phyloP scores from a whole-genome alignment of 371 early-diverging fungal species.

The Fennellomyces sp. region DNA sequence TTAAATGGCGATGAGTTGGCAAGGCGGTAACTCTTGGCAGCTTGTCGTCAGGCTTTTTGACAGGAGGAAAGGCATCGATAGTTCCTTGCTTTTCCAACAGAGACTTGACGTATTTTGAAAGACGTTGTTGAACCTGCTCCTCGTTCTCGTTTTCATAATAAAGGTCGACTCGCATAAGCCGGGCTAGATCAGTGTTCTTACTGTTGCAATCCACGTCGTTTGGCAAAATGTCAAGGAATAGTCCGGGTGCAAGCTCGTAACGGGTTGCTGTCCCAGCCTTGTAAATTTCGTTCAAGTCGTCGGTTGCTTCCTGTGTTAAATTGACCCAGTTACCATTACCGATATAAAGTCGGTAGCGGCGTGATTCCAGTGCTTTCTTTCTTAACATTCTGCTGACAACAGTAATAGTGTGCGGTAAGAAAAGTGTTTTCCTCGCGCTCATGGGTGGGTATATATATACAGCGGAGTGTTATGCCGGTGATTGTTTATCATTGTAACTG shows the following conservation, averaged over 20 bases:
- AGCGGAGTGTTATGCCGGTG: neutral
- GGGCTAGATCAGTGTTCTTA: slow-evolving; percentile 42
- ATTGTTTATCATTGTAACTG: slow-evolving; percentile 1
- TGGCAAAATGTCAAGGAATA: slow-evolving; percentile 43
- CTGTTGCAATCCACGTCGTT: slow-evolving; percentile 51
- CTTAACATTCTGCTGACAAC: neutral
- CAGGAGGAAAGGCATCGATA: slow-evolving; percentile 48
- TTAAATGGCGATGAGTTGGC: slow-evolving; percentile 42
- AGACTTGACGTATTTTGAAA: slow-evolving; percentile 33
- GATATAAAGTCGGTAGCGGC: slow-evolving; percentile 35
- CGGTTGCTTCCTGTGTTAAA: slow-evolving; percentile 30
- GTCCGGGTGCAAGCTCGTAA: slow-evolving; percentile 31
- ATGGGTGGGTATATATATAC: neutral
- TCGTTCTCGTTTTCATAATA: slow-evolving; percentile 17
- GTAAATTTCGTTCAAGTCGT: slow-evolving; percentile 35
- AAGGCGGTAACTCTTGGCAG: slow-evolving; percentile 33
- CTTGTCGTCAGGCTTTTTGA: slow-evolving; percentile 5
- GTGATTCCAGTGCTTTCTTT: neutral
- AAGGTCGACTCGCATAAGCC: slow-evolving; percentile 47
- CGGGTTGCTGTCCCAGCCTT: slow-evolving; percentile 35
- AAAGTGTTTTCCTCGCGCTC: neutral
- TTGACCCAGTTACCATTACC: slow-evolving; percentile 53
- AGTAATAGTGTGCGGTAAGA: neutral
- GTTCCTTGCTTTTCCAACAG: slow-evolving; percentile 41
- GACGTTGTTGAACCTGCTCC: slow-evolving; percentile 9